Evolutionary conservation across 2,329 filamentous ascomycete species (phyloP), one percentile per base, ranked within the genome.

Genomic region (Ascochyta lentis): DNA sequence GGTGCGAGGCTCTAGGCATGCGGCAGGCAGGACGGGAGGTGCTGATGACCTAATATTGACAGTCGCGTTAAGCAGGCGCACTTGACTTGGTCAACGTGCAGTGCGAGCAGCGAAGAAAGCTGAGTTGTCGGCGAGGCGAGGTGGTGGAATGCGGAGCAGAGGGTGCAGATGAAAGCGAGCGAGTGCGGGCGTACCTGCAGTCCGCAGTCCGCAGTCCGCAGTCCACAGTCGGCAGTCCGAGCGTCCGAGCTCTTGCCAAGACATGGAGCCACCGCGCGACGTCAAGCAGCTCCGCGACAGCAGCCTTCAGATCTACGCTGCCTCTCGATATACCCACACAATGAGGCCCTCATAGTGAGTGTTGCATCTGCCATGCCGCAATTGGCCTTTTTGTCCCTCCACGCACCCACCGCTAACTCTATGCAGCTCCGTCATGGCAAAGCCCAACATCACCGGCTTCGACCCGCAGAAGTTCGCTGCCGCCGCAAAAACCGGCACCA

Each of bases 401-500:
- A 12, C 8, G 24, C 22, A 48, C 37, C 16, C 43, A 63, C 71
- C 40, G 70, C 66, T 49, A 12, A 48, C 24, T 12, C 9, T 5
- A 10, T 31, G n/a, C 57, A 55, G 57, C 60, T 61, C 77, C 68
- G 72, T 66, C 70, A 85, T 86, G 83, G 77, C 82, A 66, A 74
- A 78, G 61, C 77, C 53, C 74, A 92, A 91, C 84, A 86, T 96
- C 78, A 97, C 94, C 70, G 94, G 94, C 80, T 98, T 98, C 84
- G 89, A 95, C 81, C 84, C 92, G 71, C 86, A 86, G 76, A 89
- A 91, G 78, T 88, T 93, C 78, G 90, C 87, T 74, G 86, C 85
- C 61, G 83, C 92, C 41, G 82, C 90, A 67, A 86, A 86, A 62
- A 83, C 79, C 65, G 66, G 66, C 52, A 80, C 80, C 58, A 83